phyloP scores from a whole-genome alignment of 257 asterid species.

The Orobanche coerulescens region DNA sequence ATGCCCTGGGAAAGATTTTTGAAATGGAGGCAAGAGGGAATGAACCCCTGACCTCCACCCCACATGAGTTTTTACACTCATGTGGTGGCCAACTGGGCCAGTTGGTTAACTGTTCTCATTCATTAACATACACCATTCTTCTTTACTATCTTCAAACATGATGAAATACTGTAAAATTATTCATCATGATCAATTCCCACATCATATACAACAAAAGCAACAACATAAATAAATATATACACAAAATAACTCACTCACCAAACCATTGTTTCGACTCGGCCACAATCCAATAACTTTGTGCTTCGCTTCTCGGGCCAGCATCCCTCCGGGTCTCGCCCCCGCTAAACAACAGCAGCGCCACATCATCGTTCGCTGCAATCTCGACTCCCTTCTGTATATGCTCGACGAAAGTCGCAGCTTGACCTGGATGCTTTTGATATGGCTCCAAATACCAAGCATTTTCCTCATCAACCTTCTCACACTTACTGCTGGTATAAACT shows the following conservation, averaged over 20 bases:
- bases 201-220: slow-evolving; percentile 1
- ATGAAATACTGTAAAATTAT: neutral
- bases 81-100: too few relatives aligned
- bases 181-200: neutral
- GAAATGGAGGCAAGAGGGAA: too few relatives aligned
- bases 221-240: neutral
- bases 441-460: slow-evolving; percentile 88
- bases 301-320: slow-evolving; percentile 93
- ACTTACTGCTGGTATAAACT: slow-evolving; percentile 76
- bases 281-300: slow-evolving; percentile 91
- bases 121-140: neutral
- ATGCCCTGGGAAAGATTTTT: too few relatives aligned
- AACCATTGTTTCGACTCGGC: slow-evolving; percentile 94
- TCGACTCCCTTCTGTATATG: slow-evolving; percentile 86
- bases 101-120: too few relatives aligned
- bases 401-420: slow-evolving; percentile 80
- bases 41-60: too few relatives aligned
- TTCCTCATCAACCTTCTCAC: slow-evolving; percentile 84
- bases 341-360: slow-evolving; percentile 74
- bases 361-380: slow-evolving; percentile 51
- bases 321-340: slow-evolving; percentile 98
- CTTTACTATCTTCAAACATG: slow-evolving; percentile 13
- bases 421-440: slow-evolving; percentile 92
- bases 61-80: too few relatives aligned
- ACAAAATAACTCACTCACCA: slow-evolving; percentile 60